Evolutionary conservation across 1,284 basidiomycete species (phyloP).

Genomic region (Heterobasidion occidentale): DNA sequence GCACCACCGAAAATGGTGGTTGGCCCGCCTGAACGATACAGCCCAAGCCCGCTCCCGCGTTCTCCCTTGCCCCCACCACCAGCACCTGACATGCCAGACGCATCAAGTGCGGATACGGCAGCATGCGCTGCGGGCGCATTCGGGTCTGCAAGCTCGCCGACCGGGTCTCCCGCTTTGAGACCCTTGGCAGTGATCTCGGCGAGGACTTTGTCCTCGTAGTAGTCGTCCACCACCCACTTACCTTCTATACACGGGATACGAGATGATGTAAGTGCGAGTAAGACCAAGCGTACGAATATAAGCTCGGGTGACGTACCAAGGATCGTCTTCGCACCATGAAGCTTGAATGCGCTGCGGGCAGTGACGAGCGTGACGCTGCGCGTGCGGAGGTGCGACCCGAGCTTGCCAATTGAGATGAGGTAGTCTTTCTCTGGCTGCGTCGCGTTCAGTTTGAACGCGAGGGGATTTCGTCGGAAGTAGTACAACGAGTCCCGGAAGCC

Average conservation of each 20-base stretch:
- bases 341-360: constrained; percentile 89
- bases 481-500: constrained; percentile 96
- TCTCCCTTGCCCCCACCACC: constrained; percentile 11
- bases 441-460: constrained; percentile 86
- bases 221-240: constrained; percentile 89
- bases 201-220: constrained; percentile 80
- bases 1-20: constrained; percentile 81
- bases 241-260: constrained; percentile 52
- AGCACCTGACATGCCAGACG: constrained; percentile 24
- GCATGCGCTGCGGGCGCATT: constrained; percentile 34
- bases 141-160: constrained; percentile 77
- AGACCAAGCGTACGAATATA: not conserved
- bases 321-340: constrained; percentile 89
- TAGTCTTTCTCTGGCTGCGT: constrained; percentile 86
- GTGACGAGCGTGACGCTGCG: constrained; percentile 92
- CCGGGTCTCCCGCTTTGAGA: constrained; percentile 65
- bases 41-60: constrained; percentile 36
- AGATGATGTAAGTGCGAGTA: not conserved
- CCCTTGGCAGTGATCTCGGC: constrained; percentile 67
- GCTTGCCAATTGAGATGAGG: constrained; percentile 81
- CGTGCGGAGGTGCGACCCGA: constrained; percentile 83
- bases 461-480: constrained; percentile 88
- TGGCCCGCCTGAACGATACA: constrained; percentile 79
- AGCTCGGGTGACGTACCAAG: constrained; percentile 44
- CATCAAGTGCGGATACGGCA: constrained; percentile 31